phyloP scores from a whole-genome alignment of 345 rosid genomes.

The Mercurialis annua region DNA sequence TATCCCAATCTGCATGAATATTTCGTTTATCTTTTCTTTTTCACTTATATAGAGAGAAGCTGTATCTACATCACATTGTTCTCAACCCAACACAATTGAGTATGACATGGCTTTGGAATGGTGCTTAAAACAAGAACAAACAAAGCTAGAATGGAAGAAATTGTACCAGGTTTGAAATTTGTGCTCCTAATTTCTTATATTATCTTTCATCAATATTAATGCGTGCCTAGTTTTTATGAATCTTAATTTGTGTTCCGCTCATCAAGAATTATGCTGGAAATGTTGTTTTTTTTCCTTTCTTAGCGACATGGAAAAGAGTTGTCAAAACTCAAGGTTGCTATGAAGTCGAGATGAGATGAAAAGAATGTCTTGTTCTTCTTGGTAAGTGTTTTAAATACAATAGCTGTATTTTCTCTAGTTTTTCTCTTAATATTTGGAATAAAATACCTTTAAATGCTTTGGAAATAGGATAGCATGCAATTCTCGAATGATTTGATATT shows the following conservation, averaged over 20 bases:
- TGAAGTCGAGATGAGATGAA: constrained; percentile 46
- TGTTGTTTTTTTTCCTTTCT: constrained; percentile 11
- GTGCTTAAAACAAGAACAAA: constrained; percentile 55
- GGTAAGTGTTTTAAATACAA: constrained; percentile 14
- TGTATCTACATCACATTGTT: constrained; percentile 80
- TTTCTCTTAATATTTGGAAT: background rate
- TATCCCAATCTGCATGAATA: background rate
- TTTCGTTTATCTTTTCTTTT: too few relatives aligned
- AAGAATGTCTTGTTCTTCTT: background rate
- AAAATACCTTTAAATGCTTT: background rate
- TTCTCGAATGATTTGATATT: too few relatives aligned
- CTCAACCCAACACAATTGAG: constrained; percentile 84
- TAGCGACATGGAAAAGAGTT: constrained; percentile 61
- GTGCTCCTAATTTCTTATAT: background rate
- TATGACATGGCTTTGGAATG: constrained; percentile 89
- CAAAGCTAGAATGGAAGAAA: constrained; percentile 29
- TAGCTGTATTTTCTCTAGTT: background rate
- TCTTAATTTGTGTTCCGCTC: constrained; percentile 11
- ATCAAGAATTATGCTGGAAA: background rate
- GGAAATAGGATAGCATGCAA: too few relatives aligned
- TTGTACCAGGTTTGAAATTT: constrained; percentile 42
- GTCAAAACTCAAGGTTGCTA: constrained; percentile 30
- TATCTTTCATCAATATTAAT: background rate
- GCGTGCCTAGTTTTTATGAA: background rate
- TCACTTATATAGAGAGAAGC: constrained; percentile 53